Percentiles rank a stretch among this genome's conserved stretches.
phyloP scores from a whole-genome alignment of 2,329 filamentous ascomycete species.

The Ophiosphaerella narmari region DNA sequence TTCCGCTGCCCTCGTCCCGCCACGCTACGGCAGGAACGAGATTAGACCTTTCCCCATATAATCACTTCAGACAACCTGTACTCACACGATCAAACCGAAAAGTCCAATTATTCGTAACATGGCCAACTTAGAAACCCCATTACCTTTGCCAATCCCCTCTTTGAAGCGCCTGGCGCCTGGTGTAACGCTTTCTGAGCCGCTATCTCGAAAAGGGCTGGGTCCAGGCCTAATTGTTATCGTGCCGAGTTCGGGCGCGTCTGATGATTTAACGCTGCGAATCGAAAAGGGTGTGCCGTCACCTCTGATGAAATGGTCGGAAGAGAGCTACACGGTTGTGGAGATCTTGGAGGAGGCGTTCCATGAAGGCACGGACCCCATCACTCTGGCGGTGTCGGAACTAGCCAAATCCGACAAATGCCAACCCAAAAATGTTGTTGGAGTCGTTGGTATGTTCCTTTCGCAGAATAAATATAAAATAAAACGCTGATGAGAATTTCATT shows the following conservation, averaged over 20 bases:
- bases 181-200: background rate
- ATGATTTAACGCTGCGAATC: background rate
- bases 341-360: constrained; percentile 2
- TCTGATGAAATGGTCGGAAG: too few relatives aligned
- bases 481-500: too few relatives aligned
- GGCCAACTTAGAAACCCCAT: background rate
- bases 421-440: constrained; percentile 2
- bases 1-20: background rate
- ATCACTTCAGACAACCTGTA: background rate
- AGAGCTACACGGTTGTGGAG: background rate
- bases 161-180: background rate
- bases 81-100: background rate
- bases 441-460: constrained; percentile 1
- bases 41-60: background rate
- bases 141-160: background rate
- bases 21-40: background rate
- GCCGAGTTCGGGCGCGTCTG: background rate
- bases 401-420: constrained; percentile 1
- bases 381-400: background rate
- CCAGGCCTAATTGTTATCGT: background rate
- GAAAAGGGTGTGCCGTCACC: constrained; percentile 14
- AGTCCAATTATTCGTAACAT: background rate
- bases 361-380: background rate
- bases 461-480: background rate
- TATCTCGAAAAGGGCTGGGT: background rate